Percentiles rank a stretch among this genome's conserved stretches.
These are phyloP conservation scores for Carex sylvatica DNA, from an alignment of 202 grass and related monocot genomes.

Conservation along the genomic window DNA sequence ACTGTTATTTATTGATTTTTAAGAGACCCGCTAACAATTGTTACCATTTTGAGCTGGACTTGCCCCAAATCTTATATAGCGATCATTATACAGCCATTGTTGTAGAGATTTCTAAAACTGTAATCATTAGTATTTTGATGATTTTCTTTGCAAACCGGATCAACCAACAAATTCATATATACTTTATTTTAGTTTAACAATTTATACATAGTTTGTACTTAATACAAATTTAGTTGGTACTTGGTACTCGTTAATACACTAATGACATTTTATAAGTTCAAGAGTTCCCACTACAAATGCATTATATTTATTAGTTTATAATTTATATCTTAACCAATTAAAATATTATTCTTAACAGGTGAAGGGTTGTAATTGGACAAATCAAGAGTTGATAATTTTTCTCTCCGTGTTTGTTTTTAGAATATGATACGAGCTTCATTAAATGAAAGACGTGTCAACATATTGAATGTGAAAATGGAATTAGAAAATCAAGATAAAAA, in stretches of 20 bases:
- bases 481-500: too few species aligned
- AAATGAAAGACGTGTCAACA: too few species aligned
- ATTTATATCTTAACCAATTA: neutral
- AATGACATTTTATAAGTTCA: too few species aligned
- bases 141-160: neutral
- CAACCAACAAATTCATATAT: neutral
- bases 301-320: neutral
- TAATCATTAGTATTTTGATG: neutral
- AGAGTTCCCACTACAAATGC: too few species aligned
- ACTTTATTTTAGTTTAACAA: neutral
- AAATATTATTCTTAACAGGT: neutral
- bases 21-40: neutral
- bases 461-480: too few species aligned
- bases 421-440: too few species aligned
- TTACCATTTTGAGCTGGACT: neutral
- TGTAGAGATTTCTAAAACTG: neutral
- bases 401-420: too few species aligned
- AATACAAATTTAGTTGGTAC: neutral
- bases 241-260: neutral
- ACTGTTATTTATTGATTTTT: neutral
- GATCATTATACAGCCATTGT: neutral
- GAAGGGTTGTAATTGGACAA: neutral
- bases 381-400: neutral
- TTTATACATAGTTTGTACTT: neutral
- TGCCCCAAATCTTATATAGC: neutral